Conservation (phyloP, 768 basidiomycete genomes). For the Porpolomopsis calyptriformis region DNA sequence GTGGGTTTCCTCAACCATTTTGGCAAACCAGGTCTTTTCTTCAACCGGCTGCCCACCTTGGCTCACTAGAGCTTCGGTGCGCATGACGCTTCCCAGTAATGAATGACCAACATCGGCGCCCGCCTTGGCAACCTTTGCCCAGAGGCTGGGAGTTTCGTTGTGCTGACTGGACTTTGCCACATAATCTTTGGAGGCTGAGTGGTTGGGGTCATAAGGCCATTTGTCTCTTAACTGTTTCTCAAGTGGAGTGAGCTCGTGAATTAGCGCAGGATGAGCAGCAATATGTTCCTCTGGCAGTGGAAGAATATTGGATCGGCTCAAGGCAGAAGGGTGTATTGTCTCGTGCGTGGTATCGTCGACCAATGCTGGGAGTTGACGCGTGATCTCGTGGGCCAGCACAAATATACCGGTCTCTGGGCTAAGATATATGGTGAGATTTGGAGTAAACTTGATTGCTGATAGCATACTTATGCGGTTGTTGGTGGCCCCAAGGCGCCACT, state of each 20-base stretch:
- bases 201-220: constrained; percentile 34
- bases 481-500: constrained; percentile 48
- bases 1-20: neutral
- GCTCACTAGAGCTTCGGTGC: neutral
- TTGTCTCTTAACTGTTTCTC: constrained; percentile 38
- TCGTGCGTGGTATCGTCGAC: constrained; percentile 43
- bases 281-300: constrained; percentile 27
- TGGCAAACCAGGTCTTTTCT: constrained; percentile 1
- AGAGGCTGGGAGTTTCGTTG: neutral
- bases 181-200: neutral
- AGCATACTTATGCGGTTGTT: constrained; percentile 52
- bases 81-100: neutral
- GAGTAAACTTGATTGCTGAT: neutral
- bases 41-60: neutral
- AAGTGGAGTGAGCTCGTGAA: constrained; percentile 36
- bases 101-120: neutral
- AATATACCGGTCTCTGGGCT: constrained; percentile 52
- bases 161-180: neutral
- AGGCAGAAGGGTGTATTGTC: constrained; percentile 49
- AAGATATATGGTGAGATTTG: constrained; percentile 2
- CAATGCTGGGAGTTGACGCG: constrained; percentile 38
- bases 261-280: constrained; percentile 31
- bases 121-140: neutral
- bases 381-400: constrained; percentile 29
- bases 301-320: constrained; percentile 30